Evolutionary conservation across 805 yeast genomes (phyloP).

Genomic region (Wickerhamomyces strasburgensis): DNA sequence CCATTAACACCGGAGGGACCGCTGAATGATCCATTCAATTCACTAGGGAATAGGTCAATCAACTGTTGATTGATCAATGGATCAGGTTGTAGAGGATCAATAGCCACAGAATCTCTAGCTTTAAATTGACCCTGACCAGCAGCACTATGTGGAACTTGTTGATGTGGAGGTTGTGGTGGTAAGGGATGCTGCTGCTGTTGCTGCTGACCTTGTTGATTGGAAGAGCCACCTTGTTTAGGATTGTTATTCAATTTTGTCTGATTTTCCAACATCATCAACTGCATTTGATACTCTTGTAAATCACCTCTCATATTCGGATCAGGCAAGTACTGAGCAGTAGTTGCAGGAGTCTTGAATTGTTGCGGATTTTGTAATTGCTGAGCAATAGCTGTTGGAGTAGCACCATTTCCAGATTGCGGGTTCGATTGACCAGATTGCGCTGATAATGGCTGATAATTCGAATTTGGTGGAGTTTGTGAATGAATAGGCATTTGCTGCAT

Average conservation of each 20-base stretch:
- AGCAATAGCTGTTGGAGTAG: not conserved
- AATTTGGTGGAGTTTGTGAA: not conserved
- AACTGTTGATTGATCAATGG: conserved; percentile 16
- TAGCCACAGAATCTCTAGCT: conserved; percentile 13
- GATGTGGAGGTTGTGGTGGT: conserved; percentile 2
- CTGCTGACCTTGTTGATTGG: conserved; percentile 2
- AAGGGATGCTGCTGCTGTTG: conserved; percentile 4
- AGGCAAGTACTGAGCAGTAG: conserved; percentile 1
- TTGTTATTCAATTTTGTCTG: conserved; percentile 48
- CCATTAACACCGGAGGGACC: not conserved
- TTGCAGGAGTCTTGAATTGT: too few species aligned
- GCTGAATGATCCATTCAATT: conserved; percentile 1
- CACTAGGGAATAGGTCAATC: conserved; percentile 23
- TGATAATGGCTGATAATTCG: not conserved
- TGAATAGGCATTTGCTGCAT: not conserved
- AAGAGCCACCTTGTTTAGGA: conserved; percentile 1
- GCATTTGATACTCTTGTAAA: conserved; percentile 77
- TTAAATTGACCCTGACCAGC: not conserved
- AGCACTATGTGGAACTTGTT: conserved; percentile 2
- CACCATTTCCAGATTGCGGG: not conserved
- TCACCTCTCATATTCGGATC: conserved; percentile 19
- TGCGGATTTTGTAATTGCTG: conserved; percentile 2
- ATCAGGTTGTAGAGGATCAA: conserved; percentile 26
- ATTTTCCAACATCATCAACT: conserved; percentile 66
- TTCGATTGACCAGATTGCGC: not conserved